phyloP scores from a whole-genome alignment of 768 basidiomycete genomes.

The Pleurotus tuoliensis region DNA sequence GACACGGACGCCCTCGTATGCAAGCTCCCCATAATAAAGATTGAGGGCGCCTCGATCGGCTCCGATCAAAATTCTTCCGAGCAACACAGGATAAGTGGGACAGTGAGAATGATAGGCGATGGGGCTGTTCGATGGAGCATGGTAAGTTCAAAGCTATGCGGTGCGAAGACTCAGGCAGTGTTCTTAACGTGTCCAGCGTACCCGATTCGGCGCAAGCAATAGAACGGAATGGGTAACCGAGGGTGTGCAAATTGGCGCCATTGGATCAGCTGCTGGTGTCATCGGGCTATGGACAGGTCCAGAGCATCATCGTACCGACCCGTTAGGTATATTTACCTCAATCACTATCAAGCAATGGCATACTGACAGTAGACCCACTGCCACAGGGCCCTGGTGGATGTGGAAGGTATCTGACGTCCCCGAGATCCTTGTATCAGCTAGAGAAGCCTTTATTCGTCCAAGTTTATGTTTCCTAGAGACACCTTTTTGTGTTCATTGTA shows the following conservation, averaged over 20 bases:
- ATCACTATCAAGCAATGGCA: neutral
- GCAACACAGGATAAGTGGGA: slow-evolving; percentile 34
- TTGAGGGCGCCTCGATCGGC: slow-evolving; percentile 42
- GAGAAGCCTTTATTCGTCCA: too few species aligned
- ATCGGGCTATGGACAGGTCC: slow-evolving; percentile 50
- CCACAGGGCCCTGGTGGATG: slow-evolving; percentile 33
- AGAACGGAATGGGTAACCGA: slow-evolving; percentile 49
- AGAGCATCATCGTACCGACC: slow-evolving; percentile 29
- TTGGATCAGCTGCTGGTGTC: slow-evolving; percentile 49
- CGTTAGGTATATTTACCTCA: neutral
- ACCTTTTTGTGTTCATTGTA: too few species aligned
- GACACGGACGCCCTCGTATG: slow-evolving; percentile 23
- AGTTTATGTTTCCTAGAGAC: too few species aligned
- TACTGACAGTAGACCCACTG: slow-evolving; percentile 21
- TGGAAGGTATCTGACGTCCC: slow-evolving; percentile 13
- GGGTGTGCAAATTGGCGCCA: slow-evolving; percentile 52
- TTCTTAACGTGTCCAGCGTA: slow-evolving; percentile 20
- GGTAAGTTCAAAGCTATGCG: slow-evolving; percentile 25
- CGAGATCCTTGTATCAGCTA: neutral
- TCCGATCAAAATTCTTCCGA: slow-evolving; percentile 28
- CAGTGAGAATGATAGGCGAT: slow-evolving; percentile 44
- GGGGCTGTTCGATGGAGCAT: slow-evolving; percentile 50
- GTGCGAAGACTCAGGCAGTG: neutral
- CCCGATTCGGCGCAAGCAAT: slow-evolving; percentile 24
- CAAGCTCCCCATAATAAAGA: slow-evolving; percentile 47